phyloP scores from a whole-genome alignment of 2,329 filamentous ascomycete species.

The Trichophyton verrucosum region DNA sequence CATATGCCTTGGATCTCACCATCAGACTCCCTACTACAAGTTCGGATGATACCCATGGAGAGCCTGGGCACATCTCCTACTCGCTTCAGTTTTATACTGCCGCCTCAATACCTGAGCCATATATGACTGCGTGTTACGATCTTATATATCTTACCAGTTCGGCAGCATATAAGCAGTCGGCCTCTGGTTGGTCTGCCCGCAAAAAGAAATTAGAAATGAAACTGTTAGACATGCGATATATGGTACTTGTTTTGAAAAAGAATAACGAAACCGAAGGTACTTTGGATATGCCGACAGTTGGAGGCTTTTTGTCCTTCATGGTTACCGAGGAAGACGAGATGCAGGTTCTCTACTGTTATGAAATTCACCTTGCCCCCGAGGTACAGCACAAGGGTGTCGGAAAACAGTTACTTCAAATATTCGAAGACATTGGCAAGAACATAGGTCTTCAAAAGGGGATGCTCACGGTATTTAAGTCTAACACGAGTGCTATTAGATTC shows the following conservation, averaged over 20 bases:
- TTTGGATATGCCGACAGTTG: constrained; percentile 14
- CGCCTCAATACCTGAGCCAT: constrained; percentile 25
- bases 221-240: constrained; percentile 46
- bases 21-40: constrained; percentile 6
- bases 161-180: constrained; percentile 40
- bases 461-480: constrained; percentile 48
- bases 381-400: constrained; percentile 42
- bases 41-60: background rate
- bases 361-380: constrained; percentile 41
- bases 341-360: constrained; percentile 52
- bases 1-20: constrained; percentile 9
- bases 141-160: constrained; percentile 45
- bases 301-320: constrained; percentile 44
- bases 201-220: constrained; percentile 48
- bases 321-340: constrained; percentile 43
- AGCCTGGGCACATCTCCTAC: constrained; percentile 8
- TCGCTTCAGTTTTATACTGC: constrained; percentile 24
- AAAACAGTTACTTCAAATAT: constrained; percentile 36
- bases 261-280: background rate
- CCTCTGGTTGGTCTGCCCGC: constrained; percentile 41
- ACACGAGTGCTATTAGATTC: constrained; percentile 35
- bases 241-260: constrained; percentile 33
- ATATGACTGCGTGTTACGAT: constrained; percentile 40
- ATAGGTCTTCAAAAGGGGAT: constrained; percentile 44
- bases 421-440: constrained; percentile 36